phyloP scores from a whole-genome alignment of 108 stramenopile species.

The Epipyxis sp. region DNA sequence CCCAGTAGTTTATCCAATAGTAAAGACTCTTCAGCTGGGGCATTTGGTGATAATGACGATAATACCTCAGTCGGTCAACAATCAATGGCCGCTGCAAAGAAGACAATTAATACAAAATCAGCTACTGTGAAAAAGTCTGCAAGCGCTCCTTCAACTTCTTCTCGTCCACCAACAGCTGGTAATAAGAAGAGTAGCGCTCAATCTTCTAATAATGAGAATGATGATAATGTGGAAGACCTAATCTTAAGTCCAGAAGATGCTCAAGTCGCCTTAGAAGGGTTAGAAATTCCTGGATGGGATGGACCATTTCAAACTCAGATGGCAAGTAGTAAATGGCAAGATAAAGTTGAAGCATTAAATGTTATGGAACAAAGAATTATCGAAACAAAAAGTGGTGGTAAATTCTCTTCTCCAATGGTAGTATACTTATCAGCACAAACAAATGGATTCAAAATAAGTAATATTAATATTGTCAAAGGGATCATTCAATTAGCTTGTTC shows the following conservation, averaged over 20 bases:
- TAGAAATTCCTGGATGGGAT: not conserved
- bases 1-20: too few relatives aligned
- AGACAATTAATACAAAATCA: too few relatives aligned
- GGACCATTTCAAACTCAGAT: not conserved
- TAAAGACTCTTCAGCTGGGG: not conserved
- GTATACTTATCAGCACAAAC: not conserved
- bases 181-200: not conserved
- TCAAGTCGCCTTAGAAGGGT: not conserved
- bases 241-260: not conserved
- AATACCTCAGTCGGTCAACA: not conserved
- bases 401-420: not conserved
- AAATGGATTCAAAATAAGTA: slow-evolving; percentile 18
- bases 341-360: not conserved
- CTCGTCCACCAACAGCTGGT: too few relatives aligned
- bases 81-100: too few relatives aligned
- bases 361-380: not conserved
- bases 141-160: too few relatives aligned
- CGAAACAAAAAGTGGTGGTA: not conserved
- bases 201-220: not conserved
- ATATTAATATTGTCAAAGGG: slow-evolving; percentile 17
- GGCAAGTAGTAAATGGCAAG: slow-evolving; percentile 16
- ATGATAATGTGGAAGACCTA: slow-evolving; percentile 8
- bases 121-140: too few relatives aligned
- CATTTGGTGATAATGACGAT: not conserved
- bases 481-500: not conserved